Evolutionary conservation across 805 yeast genomes (phyloP), one percentile per base, ranked within the genome.

Genomic region (Candida ponderosae): DNA sequence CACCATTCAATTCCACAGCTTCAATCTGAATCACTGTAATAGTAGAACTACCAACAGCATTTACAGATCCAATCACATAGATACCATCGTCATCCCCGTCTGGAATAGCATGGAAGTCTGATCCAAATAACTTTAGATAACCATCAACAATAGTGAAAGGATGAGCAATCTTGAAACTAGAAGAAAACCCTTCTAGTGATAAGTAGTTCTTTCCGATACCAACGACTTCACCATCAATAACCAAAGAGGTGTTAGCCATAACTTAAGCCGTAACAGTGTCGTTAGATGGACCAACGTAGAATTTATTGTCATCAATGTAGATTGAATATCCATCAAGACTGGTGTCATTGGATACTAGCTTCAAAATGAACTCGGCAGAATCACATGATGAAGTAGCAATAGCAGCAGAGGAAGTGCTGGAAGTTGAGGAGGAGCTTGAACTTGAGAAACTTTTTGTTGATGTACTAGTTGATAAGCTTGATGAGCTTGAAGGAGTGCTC

Each of bases 61-160:
- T 37, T n/a, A 33, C 19, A 18, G 40, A 37, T 10, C 37, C 40
- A 7, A 37, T n/a, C 3, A 37, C 40, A 18, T 27, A 37, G 4
- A 31, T 8, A 26, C 33, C 37, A 33, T 24, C 37, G n/a, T n/a
- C n/a, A 5, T 23, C 27, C 16, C 38, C 40, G 14, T 23, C 15
- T 16, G 28, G 28, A 21, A 37, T 18, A 18, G 40, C 40, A 28
- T 37, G 37, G 28, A 37, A 37, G 18, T 33, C 32, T 4, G 16
- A 17, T 4, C 37, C 36, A 28, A 26, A 37, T 4, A 37, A 14
- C 19, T 33, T 32, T 18, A 37, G 21, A 16, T 21, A 20, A 20
- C 40, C 36, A 16, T 28, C 40, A 8, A n/a, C 17, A 33, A 37
- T 33, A 9, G 32, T 32, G 29, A 20, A 37, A 9, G 40, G 40